phyloP scores from a whole-genome alignment of 192 early-diverging fungal species.

The Backusella psychrophila region DNA sequence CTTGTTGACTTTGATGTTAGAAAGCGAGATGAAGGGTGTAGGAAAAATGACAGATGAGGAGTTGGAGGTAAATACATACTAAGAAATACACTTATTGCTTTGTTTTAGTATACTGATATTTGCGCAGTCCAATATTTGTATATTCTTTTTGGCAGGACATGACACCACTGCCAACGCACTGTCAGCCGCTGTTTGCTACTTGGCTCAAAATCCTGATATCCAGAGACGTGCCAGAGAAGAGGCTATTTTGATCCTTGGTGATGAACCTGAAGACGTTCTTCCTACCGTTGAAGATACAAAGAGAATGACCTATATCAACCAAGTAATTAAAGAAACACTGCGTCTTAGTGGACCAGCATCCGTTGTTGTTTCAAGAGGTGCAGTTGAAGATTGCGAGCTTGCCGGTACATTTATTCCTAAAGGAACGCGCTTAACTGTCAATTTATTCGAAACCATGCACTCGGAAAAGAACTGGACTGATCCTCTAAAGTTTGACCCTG shows the following conservation, averaged over 20 bases:
- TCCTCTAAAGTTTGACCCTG: conserved; percentile 46
- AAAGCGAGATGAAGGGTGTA: not conserved
- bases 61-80: not conserved
- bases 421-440: conserved; percentile 7
- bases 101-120: not conserved
- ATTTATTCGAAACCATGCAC: conserved; percentile 13
- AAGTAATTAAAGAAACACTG: conserved; percentile 45
- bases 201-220: conserved; percentile 46
- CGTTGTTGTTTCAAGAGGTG: not conserved
- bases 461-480: conserved; percentile 32
- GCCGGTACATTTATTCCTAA: conserved; percentile 24
- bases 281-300: conserved; percentile 52
- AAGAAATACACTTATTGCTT: not conserved
- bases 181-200: conserved; percentile 40
- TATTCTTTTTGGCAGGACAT: conserved; percentile 60
- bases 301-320: conserved; percentile 47
- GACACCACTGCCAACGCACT: conserved; percentile 59
- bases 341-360: conserved; percentile 4
- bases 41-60: not conserved
- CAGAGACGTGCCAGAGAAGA: conserved; percentile 55
- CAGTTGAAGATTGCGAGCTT: conserved; percentile 26
- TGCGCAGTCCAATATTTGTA: conserved; percentile 13
- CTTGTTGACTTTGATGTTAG: conserved; percentile 29
- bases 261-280: conserved; percentile 44
- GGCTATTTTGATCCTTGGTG: conserved; percentile 52